Evolutionary conservation across 345 rosid species (phyloP).

Genomic region (Gossypium herbaceum): DNA sequence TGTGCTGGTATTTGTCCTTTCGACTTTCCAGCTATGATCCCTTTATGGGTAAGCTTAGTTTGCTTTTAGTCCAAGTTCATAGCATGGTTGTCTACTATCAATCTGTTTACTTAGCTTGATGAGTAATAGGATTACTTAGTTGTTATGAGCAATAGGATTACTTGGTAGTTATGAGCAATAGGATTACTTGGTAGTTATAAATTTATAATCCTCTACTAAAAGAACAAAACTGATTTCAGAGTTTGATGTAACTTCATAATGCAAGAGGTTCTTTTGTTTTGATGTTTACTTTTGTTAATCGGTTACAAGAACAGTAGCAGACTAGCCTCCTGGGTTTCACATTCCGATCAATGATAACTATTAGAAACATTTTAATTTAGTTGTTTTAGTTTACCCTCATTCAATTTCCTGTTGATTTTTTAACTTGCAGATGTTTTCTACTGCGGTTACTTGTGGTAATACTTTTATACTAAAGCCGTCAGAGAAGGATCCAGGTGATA

Average conservation of each 20-base stretch:
- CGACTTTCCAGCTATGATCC: conserved; percentile 98
- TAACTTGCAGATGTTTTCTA: conserved; percentile 74
- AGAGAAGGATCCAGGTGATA: conserved; percentile 89
- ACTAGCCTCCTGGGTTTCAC: not conserved
- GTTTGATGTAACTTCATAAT: not conserved
- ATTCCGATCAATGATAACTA: not conserved
- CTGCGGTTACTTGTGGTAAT: conserved; percentile 94
- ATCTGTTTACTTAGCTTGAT: not conserved
- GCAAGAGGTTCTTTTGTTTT: not conserved
- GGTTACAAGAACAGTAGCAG: not conserved
- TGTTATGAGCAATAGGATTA: not conserved
- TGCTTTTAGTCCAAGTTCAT: not conserved
- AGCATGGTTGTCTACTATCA: not conserved
- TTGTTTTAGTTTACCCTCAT: not conserved
- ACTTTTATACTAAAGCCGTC: conserved; percentile 92
- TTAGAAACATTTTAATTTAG: not conserved
- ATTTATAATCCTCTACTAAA: not conserved
- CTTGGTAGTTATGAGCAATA: not conserved
- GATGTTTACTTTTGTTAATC: not conserved
- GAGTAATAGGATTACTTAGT: not conserved
- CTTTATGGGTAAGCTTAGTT: conserved; percentile 70
- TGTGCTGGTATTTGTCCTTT: conserved; percentile 98
- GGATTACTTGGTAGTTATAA: not conserved
- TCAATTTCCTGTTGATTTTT: conserved; percentile 7
- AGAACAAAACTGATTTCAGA: not conserved